These are phyloP conservation scores for Fusarium praegraminearum DNA, from an alignment of 2,329 filamentous ascomycete genomes.

Conservation along the genomic window DNA sequence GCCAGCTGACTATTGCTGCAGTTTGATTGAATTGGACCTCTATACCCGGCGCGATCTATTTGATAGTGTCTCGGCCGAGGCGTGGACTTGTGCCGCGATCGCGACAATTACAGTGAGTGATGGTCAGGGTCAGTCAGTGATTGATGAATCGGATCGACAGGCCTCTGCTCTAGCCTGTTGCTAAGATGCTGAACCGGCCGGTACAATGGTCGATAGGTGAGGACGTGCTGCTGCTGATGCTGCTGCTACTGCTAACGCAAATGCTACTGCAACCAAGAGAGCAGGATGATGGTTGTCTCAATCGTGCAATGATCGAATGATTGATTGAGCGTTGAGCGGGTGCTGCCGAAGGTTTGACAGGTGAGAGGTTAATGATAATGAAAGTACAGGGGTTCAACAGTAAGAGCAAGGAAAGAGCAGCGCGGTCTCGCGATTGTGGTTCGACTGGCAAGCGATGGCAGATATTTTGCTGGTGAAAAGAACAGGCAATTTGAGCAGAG, in stretches of 20 bases:
- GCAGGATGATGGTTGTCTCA: conserved; percentile 23
- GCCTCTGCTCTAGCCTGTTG: conserved; percentile 12
- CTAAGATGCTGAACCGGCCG: conserved; percentile 11
- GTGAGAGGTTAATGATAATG: conserved; percentile 11
- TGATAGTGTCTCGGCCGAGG: conserved; percentile 21
- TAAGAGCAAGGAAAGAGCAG: conserved; percentile 36
- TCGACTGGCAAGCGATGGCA: conserved; percentile 44
- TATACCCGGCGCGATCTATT: conserved; percentile 15
- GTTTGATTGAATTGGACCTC: conserved; percentile 22
- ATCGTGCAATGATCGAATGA: conserved; percentile 43
- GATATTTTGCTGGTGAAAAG: conserved; percentile 41
- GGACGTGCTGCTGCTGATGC: conserved; percentile 5
- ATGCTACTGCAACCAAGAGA: conserved; percentile 8
- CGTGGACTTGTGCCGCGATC: conserved; percentile 28
- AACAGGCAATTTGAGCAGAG: conserved; percentile 37
- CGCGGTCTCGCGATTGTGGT: conserved; percentile 42
- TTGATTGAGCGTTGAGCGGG: conserved; percentile 32
- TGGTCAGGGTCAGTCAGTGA: conserved; percentile 2
- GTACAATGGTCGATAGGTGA: conserved; percentile 22
- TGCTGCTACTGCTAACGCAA: too few relatives aligned
- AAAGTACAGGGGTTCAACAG: conserved; percentile 39
- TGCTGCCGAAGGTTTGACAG: conserved; percentile 45
- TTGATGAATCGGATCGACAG: conserved; percentile 8
- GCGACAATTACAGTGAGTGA: conserved; percentile 19
- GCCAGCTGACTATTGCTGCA: conserved; percentile 13